A percentile compares a stretch with the other conserved stretches of the same genome.
Evolutionary conservation across 2,329 filamentous ascomycete genomes (phyloP).

Genomic region (Sclerotinia minor): DNA sequence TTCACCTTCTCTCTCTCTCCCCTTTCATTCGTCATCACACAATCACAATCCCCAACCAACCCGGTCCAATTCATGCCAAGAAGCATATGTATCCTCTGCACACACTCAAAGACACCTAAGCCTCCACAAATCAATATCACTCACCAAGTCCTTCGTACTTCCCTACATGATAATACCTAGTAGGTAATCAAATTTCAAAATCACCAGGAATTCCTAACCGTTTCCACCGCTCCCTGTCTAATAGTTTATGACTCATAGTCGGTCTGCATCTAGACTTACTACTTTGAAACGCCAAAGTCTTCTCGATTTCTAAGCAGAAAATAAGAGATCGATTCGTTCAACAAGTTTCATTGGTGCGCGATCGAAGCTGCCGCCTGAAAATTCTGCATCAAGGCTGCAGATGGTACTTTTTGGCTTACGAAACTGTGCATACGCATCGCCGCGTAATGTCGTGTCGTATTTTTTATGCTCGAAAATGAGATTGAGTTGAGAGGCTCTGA

Average conservation of each 20-base stretch:
- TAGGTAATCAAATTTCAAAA: not conserved
- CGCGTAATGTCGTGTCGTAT: not conserved
- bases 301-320: conserved; percentile 4
- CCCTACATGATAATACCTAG: not conserved
- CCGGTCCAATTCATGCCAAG: not conserved
- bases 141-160: too few species aligned
- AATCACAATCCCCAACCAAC: not conserved
- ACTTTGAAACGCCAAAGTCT: not conserved
- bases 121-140: too few species aligned
- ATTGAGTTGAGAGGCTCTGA: too few species aligned
- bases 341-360: not conserved
- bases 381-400: not conserved
- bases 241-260: not conserved
- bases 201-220: not conserved
- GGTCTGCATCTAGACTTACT: not conserved
- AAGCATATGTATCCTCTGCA: not conserved
- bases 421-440: not conserved
- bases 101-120: not conserved
- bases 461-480: too few species aligned
- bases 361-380: not conserved
- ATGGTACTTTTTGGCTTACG: not conserved
- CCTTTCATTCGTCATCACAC: not conserved
- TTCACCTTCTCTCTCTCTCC: not conserved
- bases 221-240: not conserved
- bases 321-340: not conserved